These are phyloP conservation scores for Aphanomyces cochlioides DNA, from an alignment of 352 stramenopile genomes.

Conservation along the genomic window DNA sequence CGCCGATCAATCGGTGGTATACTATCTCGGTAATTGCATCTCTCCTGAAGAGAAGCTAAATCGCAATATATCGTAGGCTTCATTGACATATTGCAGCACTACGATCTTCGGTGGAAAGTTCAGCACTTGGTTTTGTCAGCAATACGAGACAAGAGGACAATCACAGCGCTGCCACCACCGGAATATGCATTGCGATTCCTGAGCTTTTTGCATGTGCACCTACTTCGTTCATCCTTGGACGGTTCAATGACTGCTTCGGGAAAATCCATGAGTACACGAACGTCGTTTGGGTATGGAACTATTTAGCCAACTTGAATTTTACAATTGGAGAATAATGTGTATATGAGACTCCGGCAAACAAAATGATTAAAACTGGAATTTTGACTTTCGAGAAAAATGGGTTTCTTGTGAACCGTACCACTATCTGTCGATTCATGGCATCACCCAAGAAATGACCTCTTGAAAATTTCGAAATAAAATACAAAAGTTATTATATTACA, in stretches of 20 bases:
- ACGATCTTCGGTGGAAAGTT: constrained; percentile 82
- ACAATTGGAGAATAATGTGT: neutral
- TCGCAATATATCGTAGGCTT: constrained; percentile 36
- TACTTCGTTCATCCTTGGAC: constrained; percentile 48
- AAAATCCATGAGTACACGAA: constrained; percentile 27
- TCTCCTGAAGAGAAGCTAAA: neutral
- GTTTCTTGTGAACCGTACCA: no score
- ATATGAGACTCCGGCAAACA: no score
- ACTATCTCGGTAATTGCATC: constrained; percentile 54
- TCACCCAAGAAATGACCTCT: no score
- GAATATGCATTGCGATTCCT: constrained; percentile 84
- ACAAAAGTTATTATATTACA: no score
- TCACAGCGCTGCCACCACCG: constrained; percentile 73
- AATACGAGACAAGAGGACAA: constrained; percentile 67
- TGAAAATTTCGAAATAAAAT: no score
- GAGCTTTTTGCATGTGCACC: constrained; percentile 79
- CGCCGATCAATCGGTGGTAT: constrained; percentile 58
- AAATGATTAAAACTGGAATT: no score
- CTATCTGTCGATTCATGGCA: no score
- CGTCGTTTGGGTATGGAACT: constrained; percentile 24
- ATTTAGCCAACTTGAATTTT: constrained; percentile 4
- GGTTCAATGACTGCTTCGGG: constrained; percentile 40
- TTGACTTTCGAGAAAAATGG: no score
- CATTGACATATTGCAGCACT: constrained; percentile 82
- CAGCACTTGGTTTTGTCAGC: constrained; percentile 70